Percentiles rank a stretch among this genome's conserved stretches.
These are phyloP conservation scores for Colletotrichum graminicola DNA, from an alignment of 2,329 filamentous ascomycete species.

Conservation along the genomic window DNA sequence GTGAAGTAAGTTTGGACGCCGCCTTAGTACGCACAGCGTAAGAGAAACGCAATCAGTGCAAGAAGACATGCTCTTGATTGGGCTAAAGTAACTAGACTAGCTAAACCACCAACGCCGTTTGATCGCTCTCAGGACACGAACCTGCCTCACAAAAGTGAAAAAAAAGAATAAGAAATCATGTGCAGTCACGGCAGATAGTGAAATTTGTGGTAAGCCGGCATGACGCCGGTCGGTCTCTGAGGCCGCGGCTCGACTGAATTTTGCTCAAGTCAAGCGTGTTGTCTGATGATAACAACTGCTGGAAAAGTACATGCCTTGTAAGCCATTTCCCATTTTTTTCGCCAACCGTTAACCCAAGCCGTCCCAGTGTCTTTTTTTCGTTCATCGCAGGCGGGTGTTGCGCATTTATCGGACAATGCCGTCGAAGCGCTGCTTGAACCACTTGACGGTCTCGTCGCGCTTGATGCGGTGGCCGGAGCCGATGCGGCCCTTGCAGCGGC, in stretches of 20 bases:
- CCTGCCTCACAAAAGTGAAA: slow-evolving; percentile 15
- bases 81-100: slow-evolving; percentile 20
- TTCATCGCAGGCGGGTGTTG: slow-evolving; percentile 34
- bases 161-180: slow-evolving; percentile 1
- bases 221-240: slow-evolving; percentile 79
- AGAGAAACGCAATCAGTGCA: too few relatives aligned
- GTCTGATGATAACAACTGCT: slow-evolving; percentile 58
- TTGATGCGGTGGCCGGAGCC: slow-evolving; percentile 93
- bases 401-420: slow-evolving; percentile 94
- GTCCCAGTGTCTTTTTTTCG: slow-evolving; percentile 39
- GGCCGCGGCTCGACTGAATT: slow-evolving; percentile 74
- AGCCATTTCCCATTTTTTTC: slow-evolving; percentile 49
- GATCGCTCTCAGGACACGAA: neutral
- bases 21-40: too few relatives aligned
- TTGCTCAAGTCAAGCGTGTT: slow-evolving; percentile 62
- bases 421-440: slow-evolving; percentile 93
- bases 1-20: too few relatives aligned
- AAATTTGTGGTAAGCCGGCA: slow-evolving; percentile 68
- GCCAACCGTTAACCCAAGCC: slow-evolving; percentile 48
- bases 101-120: slow-evolving; percentile 27
- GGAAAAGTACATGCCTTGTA: slow-evolving; percentile 56
- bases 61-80: slow-evolving; percentile 22
- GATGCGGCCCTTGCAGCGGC: slow-evolving; percentile 88
- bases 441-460: slow-evolving; percentile 96
- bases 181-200: slow-evolving; percentile 53